Evolutionary conservation across 2,329 filamentous ascomycete species (phyloP), one percentile per base, ranked within the genome.

Genomic region (Truncatella angustata): DNA sequence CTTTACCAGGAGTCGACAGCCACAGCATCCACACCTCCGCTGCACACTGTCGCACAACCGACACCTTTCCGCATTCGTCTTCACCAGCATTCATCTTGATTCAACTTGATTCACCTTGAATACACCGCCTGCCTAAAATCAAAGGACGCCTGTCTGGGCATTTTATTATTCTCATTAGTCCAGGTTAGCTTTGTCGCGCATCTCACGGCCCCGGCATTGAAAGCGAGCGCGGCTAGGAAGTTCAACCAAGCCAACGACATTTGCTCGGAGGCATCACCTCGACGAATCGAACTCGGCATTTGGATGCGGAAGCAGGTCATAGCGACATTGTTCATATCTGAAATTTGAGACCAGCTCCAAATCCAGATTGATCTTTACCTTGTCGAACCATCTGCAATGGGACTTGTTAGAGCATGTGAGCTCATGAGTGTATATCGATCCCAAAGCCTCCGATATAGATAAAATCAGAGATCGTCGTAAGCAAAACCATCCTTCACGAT

Each of bases 21-120:
- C 28, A 32, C n/a, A n/a, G 7, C 28, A 32, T 7, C 28, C 28
- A 32, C 28, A 32, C 7, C 28, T 32, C 7, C 7, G 28, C n/a
- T 7, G 2, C 28, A 32, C 7, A 14, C 28, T 32, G 7, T 32
- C 23, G 24, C 40, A 9, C 28, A 26, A 26, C 21, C 40, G 40
- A 44, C 40, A 44, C 40, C 40, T 24, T 44, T 24, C 40, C 40
- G 40, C 40, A 44, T 44, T 44, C 40, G 24, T 44, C 40, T 16
- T 24, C 24, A n/a, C 14, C 37, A 40, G 10, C 37, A 40, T 40
- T 21, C 37, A 40, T 14, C 37, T 9, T 20, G 18, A 10, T 40
- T 21, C 24, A 21, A 11, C 24, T 26, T 23, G 16, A 28, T n/a
- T 24, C 40, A 44, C 21, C 24, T 23, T 11, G 11, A 10, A 14